Evolutionary conservation across 441 rosid genomes (phyloP).

Genomic region (Viola pubescens): DNA sequence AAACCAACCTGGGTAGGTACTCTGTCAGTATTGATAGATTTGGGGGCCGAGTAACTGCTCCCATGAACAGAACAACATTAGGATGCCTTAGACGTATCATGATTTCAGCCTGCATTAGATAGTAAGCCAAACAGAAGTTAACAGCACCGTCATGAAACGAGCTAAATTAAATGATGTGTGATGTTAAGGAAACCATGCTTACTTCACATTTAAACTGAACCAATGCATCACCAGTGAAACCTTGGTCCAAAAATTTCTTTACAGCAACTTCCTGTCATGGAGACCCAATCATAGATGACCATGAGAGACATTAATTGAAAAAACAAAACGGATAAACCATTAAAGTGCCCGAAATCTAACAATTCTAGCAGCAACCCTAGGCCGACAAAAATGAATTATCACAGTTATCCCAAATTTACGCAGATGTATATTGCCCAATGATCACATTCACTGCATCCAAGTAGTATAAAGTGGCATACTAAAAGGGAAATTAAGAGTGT

Average conservation of each 20-base stretch:
- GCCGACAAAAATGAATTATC: too few relatives aligned
- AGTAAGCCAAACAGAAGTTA: conserved; percentile 12
- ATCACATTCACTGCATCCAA: too few relatives aligned
- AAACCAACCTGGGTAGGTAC: conserved; percentile 75
- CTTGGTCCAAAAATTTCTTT: conserved; percentile 92
- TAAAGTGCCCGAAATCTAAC: neutral
- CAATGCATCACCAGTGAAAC: conserved; percentile 84
- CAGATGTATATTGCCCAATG: too few relatives aligned
- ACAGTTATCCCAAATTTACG: too few relatives aligned
- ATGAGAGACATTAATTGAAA: conserved; percentile 2
- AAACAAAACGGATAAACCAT: neutral
- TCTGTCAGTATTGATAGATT: conserved; percentile 93
- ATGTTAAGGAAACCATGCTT: conserved; percentile 21
- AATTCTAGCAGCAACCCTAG: too few relatives aligned
- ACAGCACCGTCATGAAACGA: neutral
- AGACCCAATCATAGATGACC: conserved; percentile 19
- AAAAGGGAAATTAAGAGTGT: neutral
- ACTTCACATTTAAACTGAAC: conserved; percentile 89
- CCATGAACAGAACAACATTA: conserved; percentile 98
- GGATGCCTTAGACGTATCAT: conserved; percentile 97
- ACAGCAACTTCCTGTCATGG: conserved; percentile 92
- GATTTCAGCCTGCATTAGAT: conserved; percentile 67
- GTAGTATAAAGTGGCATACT: too few relatives aligned
- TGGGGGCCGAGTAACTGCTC: conserved; percentile 91
- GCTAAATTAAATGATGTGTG: neutral